Evolutionary conservation across 306 rosid species (phyloP), one percentile per base, ranked within the genome.

Genomic region (Leucaena leucocephala): DNA sequence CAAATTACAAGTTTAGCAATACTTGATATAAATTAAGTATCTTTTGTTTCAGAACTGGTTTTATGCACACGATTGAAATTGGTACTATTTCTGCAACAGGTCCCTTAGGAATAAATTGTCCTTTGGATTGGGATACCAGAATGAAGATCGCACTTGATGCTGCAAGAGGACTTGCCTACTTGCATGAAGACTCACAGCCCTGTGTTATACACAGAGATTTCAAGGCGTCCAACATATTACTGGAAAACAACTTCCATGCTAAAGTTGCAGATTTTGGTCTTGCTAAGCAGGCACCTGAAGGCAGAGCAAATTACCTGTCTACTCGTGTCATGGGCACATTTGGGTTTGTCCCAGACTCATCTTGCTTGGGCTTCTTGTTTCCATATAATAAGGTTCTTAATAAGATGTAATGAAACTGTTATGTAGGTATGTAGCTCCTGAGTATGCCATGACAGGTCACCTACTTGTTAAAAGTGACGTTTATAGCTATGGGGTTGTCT

Each of bases 251-350:
- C 79, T 96, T 93, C 50, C 81, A 88, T 81, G 99, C 98, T 65
- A 96, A 96, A 87, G 99, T 96, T 82, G 97, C 98, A 22, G 99
- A 96, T 85, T 96, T 96, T 66, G 98, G 99, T 82, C 97, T 96
- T 44, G 99, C 99, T 57, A 96, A 93, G 84, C 97, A 90, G 82
- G 97, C 98, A 64, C 98, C 96, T 33, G 99, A 93, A 86, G 99
- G 98, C 84, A 87, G 96, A 79, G 84, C 88, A 39, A 91, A 93
- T 86, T 96, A 91, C 83, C 77, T 91, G 79, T 93, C 99, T 67
- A 96, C 99, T 75, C 93, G 98, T 54, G 99, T 96, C 81, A 96
- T 96, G 99, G 99, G 98, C 76, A 95, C 99, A 63, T 95, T 95
- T 83, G 99, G 99, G 99, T 95, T 78, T 78, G 96, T 85, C 55